Evolutionary conservation across 768 basidiomycete genomes (phyloP).

Genomic region (Mycena rosella): DNA sequence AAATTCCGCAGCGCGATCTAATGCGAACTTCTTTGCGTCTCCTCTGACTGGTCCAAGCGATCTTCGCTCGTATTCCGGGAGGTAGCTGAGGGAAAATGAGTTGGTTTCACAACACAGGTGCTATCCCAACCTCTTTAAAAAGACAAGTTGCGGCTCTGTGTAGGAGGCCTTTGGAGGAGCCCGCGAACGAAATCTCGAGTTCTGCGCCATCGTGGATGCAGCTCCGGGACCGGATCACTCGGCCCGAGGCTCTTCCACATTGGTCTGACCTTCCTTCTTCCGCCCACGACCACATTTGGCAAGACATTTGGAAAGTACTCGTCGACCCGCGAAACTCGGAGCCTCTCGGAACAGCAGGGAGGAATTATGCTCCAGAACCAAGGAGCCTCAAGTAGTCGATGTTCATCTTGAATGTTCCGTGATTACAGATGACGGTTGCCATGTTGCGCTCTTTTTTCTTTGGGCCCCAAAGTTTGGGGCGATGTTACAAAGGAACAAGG

Average conservation of each 20-base stretch:
- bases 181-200: constrained; percentile 16
- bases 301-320: too few species aligned
- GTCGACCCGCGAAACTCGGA: too few species aligned
- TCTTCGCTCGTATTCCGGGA: constrained; percentile 69
- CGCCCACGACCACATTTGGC: not conserved
- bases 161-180: constrained; percentile 27
- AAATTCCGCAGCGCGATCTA: constrained; percentile 73
- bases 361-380: too few species aligned
- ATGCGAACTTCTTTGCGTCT: constrained; percentile 77
- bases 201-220: constrained; percentile 8
- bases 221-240: not conserved
- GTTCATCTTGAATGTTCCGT: too few species aligned
- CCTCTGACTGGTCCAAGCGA: constrained; percentile 72
- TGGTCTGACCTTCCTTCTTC: not conserved
- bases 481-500: too few species aligned
- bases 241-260: not conserved
- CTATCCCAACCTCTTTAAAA: constrained; percentile 25
- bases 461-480: too few species aligned
- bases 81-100: constrained; percentile 49
- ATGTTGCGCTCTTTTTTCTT: too few species aligned
- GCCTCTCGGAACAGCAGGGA: too few species aligned
- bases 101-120: constrained; percentile 21
- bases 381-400: too few species aligned
- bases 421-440: too few species aligned
- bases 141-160: constrained; percentile 29